Conservation (phyloP, 257 asterid genomes). For the Lavandula angustifolia region DNA sequence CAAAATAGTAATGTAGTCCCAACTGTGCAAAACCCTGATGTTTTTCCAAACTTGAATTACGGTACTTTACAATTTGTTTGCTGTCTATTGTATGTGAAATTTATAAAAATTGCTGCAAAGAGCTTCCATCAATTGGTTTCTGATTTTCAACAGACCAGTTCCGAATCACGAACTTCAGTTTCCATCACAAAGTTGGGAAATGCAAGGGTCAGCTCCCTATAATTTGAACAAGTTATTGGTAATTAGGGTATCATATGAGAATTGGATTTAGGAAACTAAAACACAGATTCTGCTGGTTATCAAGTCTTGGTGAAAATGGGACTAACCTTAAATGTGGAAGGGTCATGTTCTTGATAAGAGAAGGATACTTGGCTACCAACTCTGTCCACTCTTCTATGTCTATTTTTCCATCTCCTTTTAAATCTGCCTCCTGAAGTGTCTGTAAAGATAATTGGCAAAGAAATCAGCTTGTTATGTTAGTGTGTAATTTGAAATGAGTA, state of each 20-base stretch:
- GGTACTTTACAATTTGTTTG: neutral
- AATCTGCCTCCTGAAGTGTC: constrained; percentile 62
- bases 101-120: neutral
- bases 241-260: too few relatives aligned
- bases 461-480: neutral
- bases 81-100: neutral
- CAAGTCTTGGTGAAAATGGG: neutral
- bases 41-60: neutral
- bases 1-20: constrained; percentile 16
- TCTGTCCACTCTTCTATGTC: constrained; percentile 87
- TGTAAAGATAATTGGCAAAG: constrained; percentile 22
- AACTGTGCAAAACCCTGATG: constrained; percentile 27
- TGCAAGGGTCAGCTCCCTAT: constrained; percentile 76
- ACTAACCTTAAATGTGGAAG: constrained; percentile 82
- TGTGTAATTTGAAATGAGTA: neutral
- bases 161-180: constrained; percentile 67
- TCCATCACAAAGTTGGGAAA: constrained; percentile 80
- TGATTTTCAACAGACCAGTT: constrained; percentile 46
- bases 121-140: constrained; percentile 13
- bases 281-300: neutral
- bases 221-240: constrained; percentile 15
- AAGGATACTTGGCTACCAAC: constrained; percentile 70
- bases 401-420: constrained; percentile 78
- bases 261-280: too few relatives aligned
- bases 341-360: constrained; percentile 87